These are phyloP conservation scores for Gymnopilus junonius DNA, from an alignment of 768 basidiomycete genomes.

Conservation along the genomic window DNA sequence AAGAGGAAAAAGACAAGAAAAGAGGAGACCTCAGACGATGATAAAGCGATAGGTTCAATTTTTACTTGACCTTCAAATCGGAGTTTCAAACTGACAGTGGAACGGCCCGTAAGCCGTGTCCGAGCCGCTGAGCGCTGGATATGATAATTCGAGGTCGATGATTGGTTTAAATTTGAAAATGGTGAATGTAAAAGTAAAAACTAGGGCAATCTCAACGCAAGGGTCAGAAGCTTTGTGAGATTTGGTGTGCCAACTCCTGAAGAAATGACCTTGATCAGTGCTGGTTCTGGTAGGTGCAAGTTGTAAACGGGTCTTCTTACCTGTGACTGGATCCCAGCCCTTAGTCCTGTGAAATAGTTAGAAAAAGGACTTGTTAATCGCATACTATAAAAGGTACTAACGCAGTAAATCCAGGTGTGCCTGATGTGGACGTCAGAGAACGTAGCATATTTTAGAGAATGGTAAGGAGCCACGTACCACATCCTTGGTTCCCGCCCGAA, in stretches of 20 bases:
- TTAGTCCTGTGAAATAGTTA: conserved; percentile 27
- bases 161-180: neutral
- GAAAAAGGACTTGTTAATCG: neutral
- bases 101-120: neutral
- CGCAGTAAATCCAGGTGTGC: conserved; percentile 40
- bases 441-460: neutral
- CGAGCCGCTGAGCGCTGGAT: no score
- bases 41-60: neutral
- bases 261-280: neutral
- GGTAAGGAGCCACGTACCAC: conserved; percentile 29
- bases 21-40: neutral
- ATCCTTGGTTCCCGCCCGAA: conserved; percentile 43
- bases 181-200: neutral
- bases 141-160: no score
- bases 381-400: conserved; percentile 14
- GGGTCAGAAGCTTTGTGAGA: conserved; percentile 30
- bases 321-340: conserved; percentile 49
- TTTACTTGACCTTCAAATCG: neutral
- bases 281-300: neutral
- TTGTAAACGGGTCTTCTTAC: conserved; percentile 18
- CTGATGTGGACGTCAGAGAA: conserved; percentile 11
- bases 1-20: no score
- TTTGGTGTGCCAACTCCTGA: conserved; percentile 43
- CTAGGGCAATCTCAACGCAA: conserved; percentile 36
- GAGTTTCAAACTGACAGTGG: neutral